A percentile compares a stretch with the other conserved stretches of the same genome.
These are phyloP conservation scores for Exophiala oligosperma DNA, from an alignment of 2,329 filamentous ascomycete genomes.

Conservation along the genomic window DNA sequence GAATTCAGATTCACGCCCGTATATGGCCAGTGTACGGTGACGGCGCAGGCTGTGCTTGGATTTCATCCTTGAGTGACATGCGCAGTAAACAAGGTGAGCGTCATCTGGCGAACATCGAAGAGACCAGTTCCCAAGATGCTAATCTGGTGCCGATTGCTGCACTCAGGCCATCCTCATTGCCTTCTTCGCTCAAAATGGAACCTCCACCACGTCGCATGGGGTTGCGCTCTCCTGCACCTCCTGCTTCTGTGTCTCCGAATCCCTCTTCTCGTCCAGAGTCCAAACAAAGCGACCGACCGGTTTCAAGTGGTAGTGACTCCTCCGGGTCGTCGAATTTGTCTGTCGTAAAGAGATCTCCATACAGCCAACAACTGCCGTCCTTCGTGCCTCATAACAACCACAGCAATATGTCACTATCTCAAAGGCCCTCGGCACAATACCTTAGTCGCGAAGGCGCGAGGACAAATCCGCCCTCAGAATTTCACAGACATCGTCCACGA, in stretches of 20 bases:
- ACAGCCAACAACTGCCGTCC: conserved; percentile 34
- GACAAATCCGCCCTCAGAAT: conserved; percentile 35
- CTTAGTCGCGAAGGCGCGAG: conserved; percentile 42
- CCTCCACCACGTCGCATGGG: conserved; percentile 24
- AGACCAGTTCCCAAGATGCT: no score
- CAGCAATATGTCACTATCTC: conserved; percentile 38
- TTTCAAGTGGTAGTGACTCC: conserved; percentile 48
- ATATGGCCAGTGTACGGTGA: no score
- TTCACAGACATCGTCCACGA: conserved; percentile 44
- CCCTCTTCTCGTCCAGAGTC: conserved; percentile 25
- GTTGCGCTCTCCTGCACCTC: conserved; percentile 26
- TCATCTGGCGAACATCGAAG: no score
- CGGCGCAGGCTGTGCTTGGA: background rate
- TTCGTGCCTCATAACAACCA: conserved; percentile 30
- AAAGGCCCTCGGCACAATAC: conserved; percentile 38
- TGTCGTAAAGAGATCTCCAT: conserved; percentile 40
- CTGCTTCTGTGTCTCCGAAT: conserved; percentile 27
- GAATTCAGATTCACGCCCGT: no score
- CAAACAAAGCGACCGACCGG: conserved; percentile 35
- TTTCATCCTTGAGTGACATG: no score
- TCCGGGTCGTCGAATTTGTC: conserved; percentile 48
- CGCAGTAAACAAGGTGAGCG: no score
- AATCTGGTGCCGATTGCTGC: no score
- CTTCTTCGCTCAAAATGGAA: conserved; percentile 6
- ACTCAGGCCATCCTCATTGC: background rate